phyloP scores from a whole-genome alignment of 1,139 yeast genomes.

The Candida sp. region DNA sequence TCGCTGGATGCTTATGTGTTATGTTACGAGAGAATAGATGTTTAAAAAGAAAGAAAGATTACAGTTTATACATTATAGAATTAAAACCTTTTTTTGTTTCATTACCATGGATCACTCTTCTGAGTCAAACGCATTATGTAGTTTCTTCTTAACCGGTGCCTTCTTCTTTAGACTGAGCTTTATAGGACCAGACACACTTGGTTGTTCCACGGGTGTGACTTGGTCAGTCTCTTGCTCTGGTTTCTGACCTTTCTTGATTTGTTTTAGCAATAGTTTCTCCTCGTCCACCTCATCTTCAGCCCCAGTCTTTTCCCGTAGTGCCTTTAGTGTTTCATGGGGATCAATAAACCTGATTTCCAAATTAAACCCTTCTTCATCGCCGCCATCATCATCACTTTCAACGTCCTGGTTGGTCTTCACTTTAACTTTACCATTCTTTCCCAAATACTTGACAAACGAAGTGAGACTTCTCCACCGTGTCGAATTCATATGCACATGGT shows the following conservation, averaged over 20 bases:
- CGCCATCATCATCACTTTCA: conserved; percentile 48
- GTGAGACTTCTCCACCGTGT: conserved; percentile 81
- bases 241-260: conserved; percentile 10
- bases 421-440: conserved; percentile 58
- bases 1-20: conserved; percentile 75
- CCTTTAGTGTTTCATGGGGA: conserved; percentile 13
- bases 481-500: conserved; percentile 91
- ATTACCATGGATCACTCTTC: not conserved
- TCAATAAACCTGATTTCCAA: conserved; percentile 38
- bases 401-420: conserved; percentile 48
- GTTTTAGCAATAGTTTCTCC: conserved; percentile 8
- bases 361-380: conserved; percentile 31
- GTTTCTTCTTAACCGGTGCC: not conserved
- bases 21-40: conserved; percentile 52
- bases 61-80: conserved; percentile 1
- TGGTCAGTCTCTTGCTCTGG: conserved; percentile 1
- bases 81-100: not conserved
- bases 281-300: not conserved
- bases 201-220: not conserved
- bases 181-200: conserved; percentile 7
- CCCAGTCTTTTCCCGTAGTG: not conserved
- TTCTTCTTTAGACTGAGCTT: conserved; percentile 10
- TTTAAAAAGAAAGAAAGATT: not conserved
- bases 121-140: not conserved
- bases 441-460: conserved; percentile 69